phyloP scores from a whole-genome alignment of 495 filamentous ascomycete species.

The Pyrenula massariospora region DNA sequence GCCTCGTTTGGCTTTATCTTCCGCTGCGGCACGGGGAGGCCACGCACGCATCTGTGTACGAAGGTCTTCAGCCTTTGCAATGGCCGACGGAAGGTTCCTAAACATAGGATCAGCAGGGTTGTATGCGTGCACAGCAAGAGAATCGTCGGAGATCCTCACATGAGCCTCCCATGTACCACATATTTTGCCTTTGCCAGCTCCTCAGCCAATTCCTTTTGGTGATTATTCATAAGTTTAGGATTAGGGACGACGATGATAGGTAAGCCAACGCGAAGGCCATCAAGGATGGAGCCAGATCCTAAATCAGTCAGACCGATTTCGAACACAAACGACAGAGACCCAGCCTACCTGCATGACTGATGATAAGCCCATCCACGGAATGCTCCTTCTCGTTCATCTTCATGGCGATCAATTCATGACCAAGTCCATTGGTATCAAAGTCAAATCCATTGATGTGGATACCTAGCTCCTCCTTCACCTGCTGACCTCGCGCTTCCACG shows the following conservation, averaged over 20 bases:
- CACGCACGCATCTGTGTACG: conserved; percentile 25
- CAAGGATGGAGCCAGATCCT: conserved; percentile 88
- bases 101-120: conserved; percentile 1
- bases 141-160: conserved; percentile 30
- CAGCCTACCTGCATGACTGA: conserved; percentile 72
- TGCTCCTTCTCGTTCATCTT: conserved; percentile 17
- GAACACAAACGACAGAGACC: neutral
- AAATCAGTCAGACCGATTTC: conserved; percentile 3
- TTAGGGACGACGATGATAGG: conserved; percentile 84
- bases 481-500: conserved; percentile 6
- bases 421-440: conserved; percentile 47
- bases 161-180: conserved; percentile 51
- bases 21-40: conserved; percentile 35
- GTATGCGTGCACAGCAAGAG: neutral
- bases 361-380: conserved; percentile 49
- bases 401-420: conserved; percentile 40
- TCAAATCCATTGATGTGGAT: conserved; percentile 51
- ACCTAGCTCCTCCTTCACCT: conserved; percentile 15
- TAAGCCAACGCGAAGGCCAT: conserved; percentile 54
- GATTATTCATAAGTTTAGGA: conserved; percentile 69
- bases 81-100: conserved; percentile 32
- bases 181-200: conserved; percentile 59
- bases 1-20: conserved; percentile 20
- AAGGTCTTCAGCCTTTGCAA: conserved; percentile 30
- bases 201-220: conserved; percentile 76